These are phyloP conservation scores for Groenewaldozyma tartarivorans DNA, from an alignment of 805 yeast genomes.

Conservation along the genomic window DNA sequence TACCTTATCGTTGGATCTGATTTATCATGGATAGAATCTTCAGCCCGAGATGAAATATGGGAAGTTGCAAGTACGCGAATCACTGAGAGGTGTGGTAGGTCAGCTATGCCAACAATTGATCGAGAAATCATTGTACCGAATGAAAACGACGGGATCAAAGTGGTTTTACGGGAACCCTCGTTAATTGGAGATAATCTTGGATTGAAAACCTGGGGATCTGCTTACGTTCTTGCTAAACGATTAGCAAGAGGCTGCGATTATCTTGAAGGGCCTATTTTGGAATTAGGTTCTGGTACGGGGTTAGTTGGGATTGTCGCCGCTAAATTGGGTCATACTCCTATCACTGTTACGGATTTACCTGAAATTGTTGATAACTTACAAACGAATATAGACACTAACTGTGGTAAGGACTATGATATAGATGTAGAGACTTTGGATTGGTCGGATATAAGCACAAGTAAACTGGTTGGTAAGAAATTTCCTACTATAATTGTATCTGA, in stretches of 20 bases:
- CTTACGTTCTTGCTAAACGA: slow-evolving; percentile 56
- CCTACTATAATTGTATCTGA: slow-evolving; percentile 69
- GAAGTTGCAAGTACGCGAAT: slow-evolving; percentile 54
- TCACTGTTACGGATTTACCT: slow-evolving; percentile 64
- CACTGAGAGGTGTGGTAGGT: slow-evolving; percentile 75
- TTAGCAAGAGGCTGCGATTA: slow-evolving; percentile 21
- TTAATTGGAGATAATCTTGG: slow-evolving; percentile 83
- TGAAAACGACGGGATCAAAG: background rate
- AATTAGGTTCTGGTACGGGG: slow-evolving; percentile 96
- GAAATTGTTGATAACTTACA: slow-evolving; percentile 64
- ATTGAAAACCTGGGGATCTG: slow-evolving; percentile 93
- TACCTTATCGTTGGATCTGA: slow-evolving; percentile 22
- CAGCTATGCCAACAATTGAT: slow-evolving; percentile 51
- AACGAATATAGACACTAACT: slow-evolving; percentile 46
- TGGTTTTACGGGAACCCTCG: slow-evolving; percentile 63
- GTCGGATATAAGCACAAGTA: slow-evolving; percentile 43
- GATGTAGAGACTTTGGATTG: slow-evolving; percentile 61
- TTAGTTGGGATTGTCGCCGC: slow-evolving; percentile 69
- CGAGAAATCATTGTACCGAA: background rate
- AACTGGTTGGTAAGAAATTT: slow-evolving; percentile 28
- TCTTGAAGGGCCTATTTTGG: slow-evolving; percentile 29
- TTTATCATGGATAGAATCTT: slow-evolving; percentile 36
- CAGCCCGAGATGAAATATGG: slow-evolving; percentile 31
- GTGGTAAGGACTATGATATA: slow-evolving; percentile 13
- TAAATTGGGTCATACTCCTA: slow-evolving; percentile 35